Base-by-base conservation (phyloP, 306 rosid genomes). In the Cicer judaicum region DNA sequence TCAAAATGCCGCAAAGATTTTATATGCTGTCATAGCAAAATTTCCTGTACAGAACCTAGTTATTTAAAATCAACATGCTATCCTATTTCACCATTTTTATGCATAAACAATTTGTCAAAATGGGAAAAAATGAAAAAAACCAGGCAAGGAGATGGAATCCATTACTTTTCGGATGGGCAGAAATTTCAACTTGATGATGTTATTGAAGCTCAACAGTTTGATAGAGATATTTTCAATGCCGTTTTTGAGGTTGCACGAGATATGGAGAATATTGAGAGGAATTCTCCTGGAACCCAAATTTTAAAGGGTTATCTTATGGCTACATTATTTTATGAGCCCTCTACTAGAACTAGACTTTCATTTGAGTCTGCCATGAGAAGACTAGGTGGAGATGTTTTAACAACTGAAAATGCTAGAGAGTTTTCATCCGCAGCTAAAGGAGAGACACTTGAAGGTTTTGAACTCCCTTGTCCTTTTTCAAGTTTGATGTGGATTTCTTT, bases 351-450 rank as follows among this genome's bases (percentile, higher is more conserved):
- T 24, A 85, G 98, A 77, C 96, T 93, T 80, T 93, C 96, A 15
- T 93, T 93, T 50, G 96, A 93, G 85, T 93, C 98, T 78, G 97
- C 98, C 73, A 93, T 93, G 98, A 93, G 89, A 81, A 84, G 96
- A 67, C 78, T 93, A 18, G 98, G 98, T 6, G 98, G 97, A 55
- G 93, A 93, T 74, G 97, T 91, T 59, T 85, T 93, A 67, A 89
- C 98, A 16, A 93, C 98, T 48, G 98, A 93, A 88, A 91, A 91
- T 84, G 98, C 98, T 0, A 76, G 89, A 68, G 98, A 93, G 80
- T 93, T 93, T 83, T 93, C 97, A 2, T 93, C 98, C 0, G 97
- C 96, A 19, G 92, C 98, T 64, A 93, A 91, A 81, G 97, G 93
- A 81, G 98, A 93, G 84, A 93, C 98, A 7, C 97, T 93, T 65